Percentiles rank a stretch among this genome's conserved stretches.
phyloP scores from a whole-genome alignment of 495 filamentous ascomycete species.

The Hypoxylon lienhwacheense region DNA sequence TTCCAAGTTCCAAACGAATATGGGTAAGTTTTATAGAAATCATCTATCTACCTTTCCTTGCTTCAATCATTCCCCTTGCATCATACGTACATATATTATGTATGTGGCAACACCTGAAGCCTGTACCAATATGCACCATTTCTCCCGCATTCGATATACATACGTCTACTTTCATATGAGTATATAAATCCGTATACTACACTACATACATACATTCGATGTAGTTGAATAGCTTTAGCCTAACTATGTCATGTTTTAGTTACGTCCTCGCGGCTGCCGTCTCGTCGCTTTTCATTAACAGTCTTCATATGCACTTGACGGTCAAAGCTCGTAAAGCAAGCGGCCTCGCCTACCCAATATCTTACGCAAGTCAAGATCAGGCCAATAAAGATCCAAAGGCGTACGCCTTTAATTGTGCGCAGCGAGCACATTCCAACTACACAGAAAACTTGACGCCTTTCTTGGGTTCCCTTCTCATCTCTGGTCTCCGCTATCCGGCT shows the following conservation, averaged over 20 bases:
- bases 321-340: conserved; percentile 53
- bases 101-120: background rate
- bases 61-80: conserved; percentile 1
- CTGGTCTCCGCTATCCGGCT: conserved; percentile 59
- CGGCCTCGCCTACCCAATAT: conserved; percentile 63
- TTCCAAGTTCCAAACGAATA: conserved; percentile 46
- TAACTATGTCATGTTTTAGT: conserved; percentile 31
- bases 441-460: conserved; percentile 65
- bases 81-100: background rate
- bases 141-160: conserved; percentile 4
- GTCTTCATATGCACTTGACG: conserved; percentile 53
- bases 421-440: conserved; percentile 73
- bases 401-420: conserved; percentile 59
- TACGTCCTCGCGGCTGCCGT: conserved; percentile 63
- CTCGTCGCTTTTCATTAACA: conserved; percentile 60
- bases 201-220: no score
- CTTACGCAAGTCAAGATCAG: conserved; percentile 62
- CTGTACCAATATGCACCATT: conserved; percentile 16
- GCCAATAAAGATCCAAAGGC: conserved; percentile 59
- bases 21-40: conserved; percentile 45
- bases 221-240: no score
- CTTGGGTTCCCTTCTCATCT: conserved; percentile 59
- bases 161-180: no score
- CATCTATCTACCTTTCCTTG: background rate
- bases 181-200: no score